Conservation (phyloP, 176 grass and related monocot species). For the Themeda triandra region DNA sequence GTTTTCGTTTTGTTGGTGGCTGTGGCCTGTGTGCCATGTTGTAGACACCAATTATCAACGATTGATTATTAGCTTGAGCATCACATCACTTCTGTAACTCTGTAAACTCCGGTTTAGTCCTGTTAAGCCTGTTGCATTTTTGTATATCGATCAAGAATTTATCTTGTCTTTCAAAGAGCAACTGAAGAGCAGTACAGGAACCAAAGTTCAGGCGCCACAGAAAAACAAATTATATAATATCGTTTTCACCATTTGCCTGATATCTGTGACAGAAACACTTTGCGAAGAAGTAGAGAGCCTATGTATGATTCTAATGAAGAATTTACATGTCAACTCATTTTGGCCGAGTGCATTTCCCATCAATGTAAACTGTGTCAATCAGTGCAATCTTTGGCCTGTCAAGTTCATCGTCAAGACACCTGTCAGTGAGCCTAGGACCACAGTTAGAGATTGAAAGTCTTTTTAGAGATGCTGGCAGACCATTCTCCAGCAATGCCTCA, state of each 20-base stretch:
- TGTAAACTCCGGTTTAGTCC: neutral
- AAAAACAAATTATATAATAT: neutral
- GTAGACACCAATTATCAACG: neutral
- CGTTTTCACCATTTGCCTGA: neutral
- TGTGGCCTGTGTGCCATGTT: neutral
- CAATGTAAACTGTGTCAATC: constrained; percentile 18
- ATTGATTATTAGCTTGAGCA: neutral
- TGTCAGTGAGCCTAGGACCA: neutral
- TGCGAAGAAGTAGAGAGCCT: neutral
- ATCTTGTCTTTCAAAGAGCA: neutral
- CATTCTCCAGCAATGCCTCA: constrained; percentile 15
- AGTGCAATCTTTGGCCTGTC: constrained; percentile 14
- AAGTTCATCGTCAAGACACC: constrained; percentile 28
- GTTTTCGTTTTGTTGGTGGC: neutral
- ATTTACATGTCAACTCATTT: neutral
- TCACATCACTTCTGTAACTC: neutral
- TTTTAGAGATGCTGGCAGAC: constrained; percentile 19
- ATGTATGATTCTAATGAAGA: neutral
- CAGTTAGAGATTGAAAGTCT: constrained; percentile 27
- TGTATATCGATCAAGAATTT: neutral
- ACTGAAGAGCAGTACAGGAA: neutral
- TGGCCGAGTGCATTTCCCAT: neutral
- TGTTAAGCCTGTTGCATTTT: neutral
- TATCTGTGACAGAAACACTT: neutral
- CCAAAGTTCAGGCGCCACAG: neutral